Evolutionary conservation across 2,329 filamentous ascomycete genomes (phyloP).

Genomic region (Phialophora chinensis): DNA sequence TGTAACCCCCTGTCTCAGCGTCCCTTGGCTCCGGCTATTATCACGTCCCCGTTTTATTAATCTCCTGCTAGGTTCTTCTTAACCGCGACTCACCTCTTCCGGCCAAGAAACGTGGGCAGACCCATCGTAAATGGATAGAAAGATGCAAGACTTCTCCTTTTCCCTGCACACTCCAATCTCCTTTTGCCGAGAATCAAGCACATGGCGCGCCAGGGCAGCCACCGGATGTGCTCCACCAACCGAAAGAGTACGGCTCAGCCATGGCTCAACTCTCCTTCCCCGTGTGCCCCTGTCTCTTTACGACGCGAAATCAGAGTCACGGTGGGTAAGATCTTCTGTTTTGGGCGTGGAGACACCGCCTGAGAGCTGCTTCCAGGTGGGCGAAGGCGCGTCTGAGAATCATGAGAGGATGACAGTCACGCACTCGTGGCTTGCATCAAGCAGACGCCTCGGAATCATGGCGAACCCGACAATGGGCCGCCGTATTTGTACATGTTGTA

Average conservation of each 20-base stretch:
- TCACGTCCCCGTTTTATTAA: background rate
- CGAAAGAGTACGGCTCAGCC: conserved; percentile 5
- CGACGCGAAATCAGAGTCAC: background rate
- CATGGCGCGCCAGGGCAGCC: conserved; percentile 1
- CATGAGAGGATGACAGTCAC: background rate
- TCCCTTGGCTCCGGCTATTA: background rate
- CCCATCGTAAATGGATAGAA: background rate
- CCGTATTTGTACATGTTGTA: conserved; percentile 20
- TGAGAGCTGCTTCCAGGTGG: background rate
- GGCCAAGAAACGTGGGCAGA: conserved; percentile 2
- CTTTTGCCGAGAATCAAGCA: conserved; percentile 11
- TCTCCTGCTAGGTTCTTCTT: conserved; percentile 3
- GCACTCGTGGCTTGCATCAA: conserved; percentile 14
- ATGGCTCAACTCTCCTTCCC: background rate
- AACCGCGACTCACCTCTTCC: background rate
- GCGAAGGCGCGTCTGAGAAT: conserved; percentile 8
- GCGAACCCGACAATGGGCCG: conserved; percentile 6
- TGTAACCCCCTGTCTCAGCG: conserved; percentile 4
- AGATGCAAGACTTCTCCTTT: conserved; percentile 13
- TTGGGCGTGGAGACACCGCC: background rate
- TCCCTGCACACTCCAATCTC: conserved; percentile 16
- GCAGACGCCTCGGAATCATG: conserved; percentile 10
- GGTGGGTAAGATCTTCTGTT: conserved; percentile 9
- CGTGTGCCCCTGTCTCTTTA: conserved; percentile 14
- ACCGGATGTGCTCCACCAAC: background rate